Percentiles rank a stretch among this genome's conserved stretches.
Conservation (phyloP, 202 grass and related monocot genomes). For the Carex sylvatica region DNA sequence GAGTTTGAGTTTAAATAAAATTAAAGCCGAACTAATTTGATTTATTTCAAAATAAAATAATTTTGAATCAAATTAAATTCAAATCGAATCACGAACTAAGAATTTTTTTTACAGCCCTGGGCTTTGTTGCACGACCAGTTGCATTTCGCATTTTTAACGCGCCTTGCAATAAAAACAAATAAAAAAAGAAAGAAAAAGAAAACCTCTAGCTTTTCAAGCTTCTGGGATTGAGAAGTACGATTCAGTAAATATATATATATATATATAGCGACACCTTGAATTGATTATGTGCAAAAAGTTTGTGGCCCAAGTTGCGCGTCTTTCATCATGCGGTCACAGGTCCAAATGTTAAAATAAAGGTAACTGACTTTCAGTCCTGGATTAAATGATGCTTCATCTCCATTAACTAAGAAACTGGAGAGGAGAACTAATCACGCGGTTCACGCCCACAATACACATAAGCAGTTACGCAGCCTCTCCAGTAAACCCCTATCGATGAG, state of each 20-base stretch:
- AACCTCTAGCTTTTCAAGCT: neutral
- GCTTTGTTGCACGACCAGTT: neutral
- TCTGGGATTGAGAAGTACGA: neutral
- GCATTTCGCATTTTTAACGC: neutral
- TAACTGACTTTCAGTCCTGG: neutral
- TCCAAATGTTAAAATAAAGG: neutral
- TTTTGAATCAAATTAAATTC: too few relatives aligned
- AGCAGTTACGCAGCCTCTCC: neutral
- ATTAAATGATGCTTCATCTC: neutral
- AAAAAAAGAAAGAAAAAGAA: neutral
- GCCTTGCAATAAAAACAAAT: neutral
- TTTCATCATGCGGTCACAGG: neutral
- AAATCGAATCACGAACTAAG: too few relatives aligned
- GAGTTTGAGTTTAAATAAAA: too few relatives aligned
- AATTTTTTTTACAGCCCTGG: too few relatives aligned
- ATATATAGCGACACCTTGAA: neutral
- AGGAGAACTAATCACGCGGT: neutral
- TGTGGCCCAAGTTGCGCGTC: neutral
- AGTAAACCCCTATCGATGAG: too few relatives aligned
- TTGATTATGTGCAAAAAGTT: neutral
- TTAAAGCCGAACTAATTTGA: too few relatives aligned
- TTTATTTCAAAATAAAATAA: too few relatives aligned
- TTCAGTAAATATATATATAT: neutral
- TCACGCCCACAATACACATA: neutral
- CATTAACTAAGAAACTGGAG: neutral